Percentiles rank a stretch among this genome's conserved stretches.
phyloP scores from a whole-genome alignment of 2,329 filamentous ascomycete species.

The Aspergillus oerlinghausenensis region DNA sequence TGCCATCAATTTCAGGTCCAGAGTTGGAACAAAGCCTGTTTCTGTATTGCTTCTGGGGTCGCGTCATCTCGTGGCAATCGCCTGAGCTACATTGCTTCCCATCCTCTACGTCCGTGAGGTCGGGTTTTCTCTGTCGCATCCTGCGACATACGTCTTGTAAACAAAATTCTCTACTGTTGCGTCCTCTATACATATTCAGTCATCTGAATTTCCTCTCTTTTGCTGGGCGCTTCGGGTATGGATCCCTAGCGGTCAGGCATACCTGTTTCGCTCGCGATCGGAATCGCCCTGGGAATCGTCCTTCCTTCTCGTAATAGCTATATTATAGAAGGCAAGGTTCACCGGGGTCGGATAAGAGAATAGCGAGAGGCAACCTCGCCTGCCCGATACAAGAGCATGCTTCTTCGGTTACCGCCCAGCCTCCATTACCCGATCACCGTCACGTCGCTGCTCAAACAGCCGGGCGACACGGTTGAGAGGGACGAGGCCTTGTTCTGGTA shows the following conservation, averaged over 20 bases:
- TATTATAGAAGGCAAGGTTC: not conserved
- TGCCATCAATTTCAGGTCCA: not conserved
- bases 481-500: conserved; percentile 80
- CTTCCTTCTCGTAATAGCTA: not conserved
- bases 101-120: not conserved
- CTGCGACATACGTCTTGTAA: not conserved
- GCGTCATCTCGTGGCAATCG: conserved; percentile 5
- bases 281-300: not conserved
- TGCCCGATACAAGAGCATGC: conserved; percentile 32
- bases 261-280: not conserved
- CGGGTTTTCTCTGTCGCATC: not conserved
- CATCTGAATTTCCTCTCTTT: not conserved
- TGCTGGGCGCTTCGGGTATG: not conserved
- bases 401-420: conserved; percentile 46
- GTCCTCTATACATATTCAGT: not conserved
- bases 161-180: not conserved
- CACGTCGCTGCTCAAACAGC: conserved; percentile 72
- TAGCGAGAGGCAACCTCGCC: not conserved
- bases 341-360: not conserved
- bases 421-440: conserved; percentile 93
- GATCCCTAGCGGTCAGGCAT: not conserved
- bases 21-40: not conserved
- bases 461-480: conserved; percentile 70
- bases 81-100: not conserved
- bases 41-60: not conserved